phyloP scores from a whole-genome alignment of 768 basidiomycete genomes.

The Mycena galericulata region DNA sequence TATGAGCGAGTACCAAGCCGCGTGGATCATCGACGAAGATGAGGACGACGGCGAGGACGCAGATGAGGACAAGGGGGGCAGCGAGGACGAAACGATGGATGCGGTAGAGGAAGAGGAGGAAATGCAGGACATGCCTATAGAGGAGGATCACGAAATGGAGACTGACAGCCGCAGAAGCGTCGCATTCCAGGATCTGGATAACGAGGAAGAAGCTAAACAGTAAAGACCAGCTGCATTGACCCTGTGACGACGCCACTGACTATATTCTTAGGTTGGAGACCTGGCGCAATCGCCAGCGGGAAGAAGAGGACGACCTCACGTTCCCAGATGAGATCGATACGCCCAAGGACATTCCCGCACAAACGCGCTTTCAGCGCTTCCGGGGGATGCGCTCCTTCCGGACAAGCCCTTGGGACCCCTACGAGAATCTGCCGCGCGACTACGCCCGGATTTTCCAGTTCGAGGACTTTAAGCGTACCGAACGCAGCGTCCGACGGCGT shows the following conservation, averaged over 20 bases:
- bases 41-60: slow-evolving; percentile 70
- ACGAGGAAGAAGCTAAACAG: slow-evolving; percentile 90
- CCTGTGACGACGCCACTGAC: slow-evolving; percentile 26
- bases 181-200: slow-evolving; percentile 81
- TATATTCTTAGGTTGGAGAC: slow-evolving; percentile 63
- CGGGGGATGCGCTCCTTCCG: slow-evolving; percentile 93
- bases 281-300: slow-evolving; percentile 78
- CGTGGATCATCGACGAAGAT: slow-evolving; percentile 93
- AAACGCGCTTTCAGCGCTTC: slow-evolving; percentile 89
- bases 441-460: slow-evolving; percentile 98
- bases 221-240: slow-evolving; percentile 51
- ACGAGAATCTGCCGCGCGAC: slow-evolving; percentile 93
- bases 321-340: slow-evolving; percentile 99
- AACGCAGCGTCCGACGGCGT: slow-evolving; percentile 73
- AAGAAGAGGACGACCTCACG: slow-evolving; percentile 84
- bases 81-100: slow-evolving; percentile 54
- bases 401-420: slow-evolving; percentile 98
- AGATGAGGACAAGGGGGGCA: slow-evolving; percentile 49
- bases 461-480: slow-evolving; percentile 92
- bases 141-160: slow-evolving; percentile 68
- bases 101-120: slow-evolving; percentile 72
- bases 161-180: slow-evolving; percentile 63
- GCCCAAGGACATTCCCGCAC: slow-evolving; percentile 84
- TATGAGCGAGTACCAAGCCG: slow-evolving; percentile 96
- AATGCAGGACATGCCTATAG: slow-evolving; percentile 67